phyloP scores from a whole-genome alignment of 768 basidiomycete genomes.

The Termitomyces titanicus region DNA sequence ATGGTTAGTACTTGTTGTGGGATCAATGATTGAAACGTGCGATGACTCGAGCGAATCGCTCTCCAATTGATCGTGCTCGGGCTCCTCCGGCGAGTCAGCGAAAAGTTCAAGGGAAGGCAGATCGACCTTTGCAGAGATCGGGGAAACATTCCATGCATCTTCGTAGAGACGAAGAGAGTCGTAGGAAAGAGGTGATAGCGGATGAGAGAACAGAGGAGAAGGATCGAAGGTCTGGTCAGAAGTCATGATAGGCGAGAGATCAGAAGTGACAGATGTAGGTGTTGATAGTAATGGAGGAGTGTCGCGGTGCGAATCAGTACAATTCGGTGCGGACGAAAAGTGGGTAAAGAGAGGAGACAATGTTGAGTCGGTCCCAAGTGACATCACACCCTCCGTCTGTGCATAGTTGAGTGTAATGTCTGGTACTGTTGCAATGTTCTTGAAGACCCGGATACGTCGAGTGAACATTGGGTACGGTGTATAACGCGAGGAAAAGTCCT shows the following conservation, averaged over 20 bases:
- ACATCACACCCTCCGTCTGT: background rate
- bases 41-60: background rate
- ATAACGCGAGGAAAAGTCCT: background rate
- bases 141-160: background rate
- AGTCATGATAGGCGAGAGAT: background rate
- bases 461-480: background rate
- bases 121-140: background rate
- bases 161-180: background rate
- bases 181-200: background rate
- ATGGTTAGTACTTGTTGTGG: background rate
- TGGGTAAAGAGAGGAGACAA: background rate
- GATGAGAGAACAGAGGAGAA: background rate
- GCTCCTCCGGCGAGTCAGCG: background rate
- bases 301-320: background rate
- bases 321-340: background rate
- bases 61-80: background rate
- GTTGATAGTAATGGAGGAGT: background rate
- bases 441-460: background rate
- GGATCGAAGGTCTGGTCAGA: background rate
- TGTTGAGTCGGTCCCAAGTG: background rate
- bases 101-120: background rate
- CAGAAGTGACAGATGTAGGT: background rate
- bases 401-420: slow-evolving; percentile 5
- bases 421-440: background rate
- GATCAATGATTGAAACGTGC: background rate